phyloP scores from a whole-genome alignment of 306 rosid species.

The Vigna angularis region DNA sequence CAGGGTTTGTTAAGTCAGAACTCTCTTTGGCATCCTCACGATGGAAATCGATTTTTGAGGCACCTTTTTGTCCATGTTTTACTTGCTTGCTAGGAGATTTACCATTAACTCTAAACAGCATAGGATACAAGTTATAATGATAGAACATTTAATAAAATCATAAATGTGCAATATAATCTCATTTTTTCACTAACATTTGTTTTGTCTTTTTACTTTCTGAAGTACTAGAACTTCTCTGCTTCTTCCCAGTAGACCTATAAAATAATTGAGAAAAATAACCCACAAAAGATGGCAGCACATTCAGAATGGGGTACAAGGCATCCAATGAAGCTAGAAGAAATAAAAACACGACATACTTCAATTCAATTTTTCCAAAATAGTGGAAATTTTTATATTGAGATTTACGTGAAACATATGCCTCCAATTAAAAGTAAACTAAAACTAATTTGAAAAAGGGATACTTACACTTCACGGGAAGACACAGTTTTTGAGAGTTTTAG shows the following conservation, averaged over 20 bases:
- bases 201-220: slow-evolving; percentile 55
- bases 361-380: slow-evolving; percentile 11
- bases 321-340: slow-evolving; percentile 32
- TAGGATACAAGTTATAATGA: slow-evolving; percentile 29
- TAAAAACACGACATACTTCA: slow-evolving; percentile 6
- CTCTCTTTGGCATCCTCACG: slow-evolving; percentile 66
- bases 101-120: slow-evolving; percentile 64
- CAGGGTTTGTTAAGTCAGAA: slow-evolving; percentile 65
- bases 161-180: slow-evolving; percentile 36
- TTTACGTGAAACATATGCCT: slow-evolving; percentile 16
- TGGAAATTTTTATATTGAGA: slow-evolving; percentile 24
- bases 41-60: slow-evolving; percentile 50
- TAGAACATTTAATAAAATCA: slow-evolving; percentile 36
- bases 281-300: slow-evolving; percentile 39
- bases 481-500: slow-evolving; percentile 55
- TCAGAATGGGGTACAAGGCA: slow-evolving; percentile 16
- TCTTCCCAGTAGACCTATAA: slow-evolving; percentile 70
- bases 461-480: slow-evolving; percentile 68
- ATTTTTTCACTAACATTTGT: slow-evolving; percentile 66
- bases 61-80: slow-evolving; percentile 56
- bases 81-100: slow-evolving; percentile 66
- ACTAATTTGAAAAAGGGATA: slow-evolving; percentile 40
- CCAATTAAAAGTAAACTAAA: slow-evolving; percentile 36
- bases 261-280: slow-evolving; percentile 43
- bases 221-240: slow-evolving; percentile 54